phyloP scores from a whole-genome alignment of 805 yeast genomes.

The Candida morakotiae region DNA sequence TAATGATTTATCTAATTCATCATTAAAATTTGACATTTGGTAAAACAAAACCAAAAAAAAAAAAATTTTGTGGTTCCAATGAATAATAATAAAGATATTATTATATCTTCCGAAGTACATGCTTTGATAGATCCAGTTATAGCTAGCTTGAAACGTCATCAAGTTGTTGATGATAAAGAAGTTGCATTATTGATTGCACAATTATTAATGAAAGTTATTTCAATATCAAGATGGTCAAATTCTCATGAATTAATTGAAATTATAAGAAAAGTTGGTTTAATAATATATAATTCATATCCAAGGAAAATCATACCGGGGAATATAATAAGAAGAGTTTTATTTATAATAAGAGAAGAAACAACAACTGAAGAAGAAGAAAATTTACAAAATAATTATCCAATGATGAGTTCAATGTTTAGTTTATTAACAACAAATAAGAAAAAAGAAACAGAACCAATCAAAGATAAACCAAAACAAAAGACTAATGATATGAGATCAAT shows the following conservation, averaged over 20 bases:
- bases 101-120: constrained; percentile 27
- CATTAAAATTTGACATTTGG: constrained; percentile 16
- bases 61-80: constrained; percentile 1
- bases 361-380: constrained; percentile 78
- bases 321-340: constrained; percentile 82
- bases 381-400: constrained; percentile 38
- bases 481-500: constrained; percentile 73
- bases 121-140: constrained; percentile 36
- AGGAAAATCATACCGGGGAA: constrained; percentile 87
- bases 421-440: constrained; percentile 51
- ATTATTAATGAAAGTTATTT: constrained; percentile 78
- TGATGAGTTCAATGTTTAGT: constrained; percentile 83
- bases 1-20: constrained; percentile 19
- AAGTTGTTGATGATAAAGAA: constrained; percentile 71
- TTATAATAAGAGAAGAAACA: constrained; percentile 82
- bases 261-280: constrained; percentile 69
- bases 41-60: not conserved
- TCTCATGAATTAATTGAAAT: constrained; percentile 68
- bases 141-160: constrained; percentile 72
- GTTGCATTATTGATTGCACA: constrained; percentile 89
- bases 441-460: constrained; percentile 19
- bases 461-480: constrained; percentile 37
- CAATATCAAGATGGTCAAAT: constrained; percentile 79
- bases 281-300: constrained; percentile 77
- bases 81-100: not conserved